phyloP scores from a whole-genome alignment of 164 flowering plant genomes.

The Amborella trichopoda region DNA sequence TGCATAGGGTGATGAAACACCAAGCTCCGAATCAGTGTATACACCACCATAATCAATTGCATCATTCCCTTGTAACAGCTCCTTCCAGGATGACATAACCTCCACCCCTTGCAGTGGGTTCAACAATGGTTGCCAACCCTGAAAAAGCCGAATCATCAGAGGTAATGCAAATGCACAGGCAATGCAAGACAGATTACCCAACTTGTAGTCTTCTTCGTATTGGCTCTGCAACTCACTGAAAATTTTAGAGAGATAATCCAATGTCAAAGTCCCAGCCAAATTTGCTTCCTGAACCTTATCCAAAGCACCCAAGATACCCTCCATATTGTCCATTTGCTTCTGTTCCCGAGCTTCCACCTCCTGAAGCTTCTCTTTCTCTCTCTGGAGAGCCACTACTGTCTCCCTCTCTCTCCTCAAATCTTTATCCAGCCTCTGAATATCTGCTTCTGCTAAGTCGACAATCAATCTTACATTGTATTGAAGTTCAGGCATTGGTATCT shows the following conservation, averaged over 20 bases:
- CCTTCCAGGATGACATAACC: constrained; percentile 50
- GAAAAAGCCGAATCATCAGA: constrained; percentile 55
- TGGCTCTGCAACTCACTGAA: constrained; percentile 41
- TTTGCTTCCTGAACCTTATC: constrained; percentile 32
- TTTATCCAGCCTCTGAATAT: constrained; percentile 52
- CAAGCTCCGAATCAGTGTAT: constrained; percentile 20
- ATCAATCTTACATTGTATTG: constrained; percentile 72
- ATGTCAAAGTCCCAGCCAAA: constrained; percentile 41
- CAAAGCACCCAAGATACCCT: constrained; percentile 29
- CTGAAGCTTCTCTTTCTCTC: constrained; percentile 61
- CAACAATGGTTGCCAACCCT: constrained; percentile 86
- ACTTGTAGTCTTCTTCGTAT: constrained; percentile 49
- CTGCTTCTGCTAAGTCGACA: constrained; percentile 58
- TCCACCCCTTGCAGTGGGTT: constrained; percentile 58
- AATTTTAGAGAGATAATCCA: constrained; percentile 45
- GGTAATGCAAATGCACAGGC: constrained; percentile 73
- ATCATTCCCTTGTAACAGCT: constrained; percentile 51
- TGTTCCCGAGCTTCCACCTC: constrained; percentile 37
- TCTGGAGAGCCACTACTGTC: constrained; percentile 45
- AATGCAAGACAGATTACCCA: constrained; percentile 64
- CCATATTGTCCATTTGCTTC: constrained; percentile 46
- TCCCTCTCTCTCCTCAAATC: constrained; percentile 70
- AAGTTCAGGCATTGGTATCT: constrained; percentile 78
- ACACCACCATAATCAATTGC: constrained; percentile 12
- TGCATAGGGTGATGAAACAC: constrained; percentile 38